Percentiles rank a stretch among this genome's conserved stretches.
phyloP scores from a whole-genome alignment of 1,139 yeast species.

The Saccharomyces hybrid region DNA sequence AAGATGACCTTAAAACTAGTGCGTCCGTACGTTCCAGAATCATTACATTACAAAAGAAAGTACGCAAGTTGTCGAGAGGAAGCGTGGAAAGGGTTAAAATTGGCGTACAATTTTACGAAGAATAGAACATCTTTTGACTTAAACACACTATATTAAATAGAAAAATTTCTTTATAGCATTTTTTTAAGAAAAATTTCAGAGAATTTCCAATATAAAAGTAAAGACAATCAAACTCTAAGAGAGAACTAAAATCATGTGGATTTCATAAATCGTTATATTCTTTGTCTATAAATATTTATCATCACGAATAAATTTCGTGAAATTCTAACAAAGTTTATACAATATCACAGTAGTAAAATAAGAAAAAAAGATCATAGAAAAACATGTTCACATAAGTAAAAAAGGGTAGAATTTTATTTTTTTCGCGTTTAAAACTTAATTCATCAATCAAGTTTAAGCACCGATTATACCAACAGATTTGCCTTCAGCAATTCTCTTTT shows the following conservation, averaged over 20 bases:
- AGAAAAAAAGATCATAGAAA: slow-evolving; percentile 7
- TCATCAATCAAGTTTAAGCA: slow-evolving; percentile 10
- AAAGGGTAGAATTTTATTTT: slow-evolving; percentile 9
- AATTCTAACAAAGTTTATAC: background rate
- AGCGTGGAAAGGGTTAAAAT: slow-evolving; percentile 37
- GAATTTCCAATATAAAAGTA: background rate
- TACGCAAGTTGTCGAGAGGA: slow-evolving; percentile 42
- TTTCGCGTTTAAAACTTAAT: slow-evolving; percentile 2
- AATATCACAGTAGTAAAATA: background rate
- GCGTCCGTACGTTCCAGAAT: slow-evolving; percentile 50
- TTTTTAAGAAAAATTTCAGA: background rate
- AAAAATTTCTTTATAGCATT: background rate
- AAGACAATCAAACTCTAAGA: background rate
- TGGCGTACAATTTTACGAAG: slow-evolving; percentile 34
- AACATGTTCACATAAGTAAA: slow-evolving; percentile 9
- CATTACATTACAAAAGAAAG: slow-evolving; percentile 43
- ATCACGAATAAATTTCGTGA: background rate
- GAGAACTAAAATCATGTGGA: background rate
- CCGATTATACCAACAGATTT: slow-evolving; percentile 58
- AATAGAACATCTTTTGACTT: slow-evolving; percentile 3
- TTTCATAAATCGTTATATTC: slow-evolving; percentile 1
- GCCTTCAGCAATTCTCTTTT: slow-evolving; percentile 62
- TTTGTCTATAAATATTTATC: slow-evolving; percentile 1
- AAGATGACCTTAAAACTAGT: slow-evolving; percentile 46
- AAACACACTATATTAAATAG: background rate